Conservation (phyloP, 2,329 filamentous ascomycete genomes). For the Sporothrix mexicana region DNA sequence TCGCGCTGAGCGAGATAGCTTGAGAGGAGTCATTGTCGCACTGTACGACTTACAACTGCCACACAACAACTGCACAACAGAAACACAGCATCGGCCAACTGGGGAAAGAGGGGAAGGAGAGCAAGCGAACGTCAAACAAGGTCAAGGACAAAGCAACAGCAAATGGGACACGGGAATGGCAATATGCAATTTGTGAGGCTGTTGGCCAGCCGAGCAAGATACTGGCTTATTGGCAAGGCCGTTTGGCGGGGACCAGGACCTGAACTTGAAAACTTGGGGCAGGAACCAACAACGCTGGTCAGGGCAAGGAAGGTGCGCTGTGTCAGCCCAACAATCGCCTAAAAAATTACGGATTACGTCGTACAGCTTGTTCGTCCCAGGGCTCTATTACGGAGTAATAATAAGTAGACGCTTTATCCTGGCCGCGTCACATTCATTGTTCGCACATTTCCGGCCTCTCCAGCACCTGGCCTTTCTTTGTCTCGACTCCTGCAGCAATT, state of each 20-base stretch:
- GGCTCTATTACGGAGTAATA: background rate
- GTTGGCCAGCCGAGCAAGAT: background rate
- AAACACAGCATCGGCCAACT: background rate
- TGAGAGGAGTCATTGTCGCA: background rate
- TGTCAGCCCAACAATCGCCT: conserved; percentile 1
- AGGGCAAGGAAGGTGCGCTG: background rate
- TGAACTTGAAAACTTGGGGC: background rate
- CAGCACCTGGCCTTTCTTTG: background rate
- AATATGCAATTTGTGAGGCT: background rate
- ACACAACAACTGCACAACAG: background rate
- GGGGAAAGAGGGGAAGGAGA: background rate
- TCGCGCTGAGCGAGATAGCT: background rate
- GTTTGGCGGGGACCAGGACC: background rate
- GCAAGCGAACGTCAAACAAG: background rate
- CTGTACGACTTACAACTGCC: background rate
- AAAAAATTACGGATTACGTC: too few species aligned
- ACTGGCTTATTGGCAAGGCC: too few species aligned
- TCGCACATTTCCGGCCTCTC: background rate
- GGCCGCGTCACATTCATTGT: background rate
- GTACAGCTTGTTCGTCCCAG: background rate
- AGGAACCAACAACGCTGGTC: background rate
- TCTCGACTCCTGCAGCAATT: background rate
- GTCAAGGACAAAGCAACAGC: background rate
- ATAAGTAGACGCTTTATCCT: background rate
- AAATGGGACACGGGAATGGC: background rate